These are phyloP conservation scores for Beta lomatogona DNA, from an alignment of 179 eudicot species.

Conservation along the genomic window DNA sequence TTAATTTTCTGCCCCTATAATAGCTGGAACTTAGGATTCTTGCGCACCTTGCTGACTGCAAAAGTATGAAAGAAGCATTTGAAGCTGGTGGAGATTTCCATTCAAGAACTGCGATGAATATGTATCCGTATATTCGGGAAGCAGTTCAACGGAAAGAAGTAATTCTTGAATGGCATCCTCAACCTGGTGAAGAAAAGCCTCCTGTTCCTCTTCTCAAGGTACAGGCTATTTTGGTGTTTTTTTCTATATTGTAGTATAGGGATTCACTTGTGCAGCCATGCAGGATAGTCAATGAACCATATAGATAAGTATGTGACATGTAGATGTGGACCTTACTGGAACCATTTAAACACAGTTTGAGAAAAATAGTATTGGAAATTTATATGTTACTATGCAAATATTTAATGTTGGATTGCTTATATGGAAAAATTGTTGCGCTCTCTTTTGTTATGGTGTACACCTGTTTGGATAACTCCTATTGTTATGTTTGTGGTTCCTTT, in stretches of 20 bases:
- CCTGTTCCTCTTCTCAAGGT: conserved; percentile 97
- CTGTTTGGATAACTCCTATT: neutral
- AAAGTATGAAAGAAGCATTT: conserved; percentile 98
- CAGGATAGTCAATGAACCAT: neutral
- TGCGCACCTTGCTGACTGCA: conserved; percentile 94
- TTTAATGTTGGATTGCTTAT: neutral
- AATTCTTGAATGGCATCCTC: conserved; percentile 97
- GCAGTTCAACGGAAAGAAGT: conserved; percentile 72
- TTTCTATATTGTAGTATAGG: neutral
- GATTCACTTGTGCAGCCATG: neutral
- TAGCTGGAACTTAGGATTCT: conserved; percentile 97
- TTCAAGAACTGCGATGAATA: conserved; percentile 99
- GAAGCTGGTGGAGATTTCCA: conserved; percentile 98
- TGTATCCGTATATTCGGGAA: conserved; percentile 92
- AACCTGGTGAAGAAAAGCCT: conserved; percentile 91
- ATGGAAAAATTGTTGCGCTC: neutral
- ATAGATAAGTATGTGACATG: neutral
- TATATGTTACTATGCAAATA: neutral
- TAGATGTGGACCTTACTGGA: neutral
- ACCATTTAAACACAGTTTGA: neutral
- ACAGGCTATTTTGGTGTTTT: neutral
- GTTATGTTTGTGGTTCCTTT: neutral
- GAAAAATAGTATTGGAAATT: neutral
- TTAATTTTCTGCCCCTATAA: conserved; percentile 17
- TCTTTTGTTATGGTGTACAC: neutral